Percentiles rank a stretch among this genome's conserved stretches.
phyloP scores from a whole-genome alignment of 1,284 basidiomycete species.

The Ustilago hordei region DNA sequence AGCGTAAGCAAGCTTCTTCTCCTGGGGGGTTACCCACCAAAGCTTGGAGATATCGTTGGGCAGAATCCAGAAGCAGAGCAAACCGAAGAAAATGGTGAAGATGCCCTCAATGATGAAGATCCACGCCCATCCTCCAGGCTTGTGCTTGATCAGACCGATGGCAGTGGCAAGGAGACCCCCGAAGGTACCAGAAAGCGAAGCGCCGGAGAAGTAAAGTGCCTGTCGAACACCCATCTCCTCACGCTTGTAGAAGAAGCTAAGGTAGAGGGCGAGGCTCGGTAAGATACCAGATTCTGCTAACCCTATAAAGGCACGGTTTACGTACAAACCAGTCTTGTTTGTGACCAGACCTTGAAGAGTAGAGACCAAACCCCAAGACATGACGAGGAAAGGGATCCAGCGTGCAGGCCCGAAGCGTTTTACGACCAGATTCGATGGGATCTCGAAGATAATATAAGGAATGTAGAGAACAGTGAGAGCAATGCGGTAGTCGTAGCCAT shows the following conservation, averaged over 20 bases:
- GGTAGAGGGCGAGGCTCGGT: slow-evolving; percentile 58
- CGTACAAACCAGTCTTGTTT: slow-evolving; percentile 54
- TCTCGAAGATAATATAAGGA: slow-evolving; percentile 66
- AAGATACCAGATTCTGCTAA: slow-evolving; percentile 57
- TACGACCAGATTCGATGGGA: slow-evolving; percentile 61
- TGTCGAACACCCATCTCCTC: slow-evolving; percentile 61
- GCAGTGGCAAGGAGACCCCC: slow-evolving; percentile 63
- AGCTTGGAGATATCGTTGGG: slow-evolving; percentile 56
- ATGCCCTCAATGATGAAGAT: slow-evolving; percentile 66
- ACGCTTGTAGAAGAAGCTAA: slow-evolving; percentile 65
- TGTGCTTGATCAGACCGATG: slow-evolving; percentile 54
- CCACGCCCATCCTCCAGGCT: slow-evolving; percentile 54
- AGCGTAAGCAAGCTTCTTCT: slow-evolving; percentile 51
- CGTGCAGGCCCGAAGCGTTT: slow-evolving; percentile 56
- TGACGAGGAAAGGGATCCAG: slow-evolving; percentile 60
- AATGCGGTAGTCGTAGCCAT: slow-evolving; percentile 51
- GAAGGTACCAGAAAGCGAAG: slow-evolving; percentile 60
- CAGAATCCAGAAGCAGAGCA: slow-evolving; percentile 50
- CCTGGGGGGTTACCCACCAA: slow-evolving; percentile 53
- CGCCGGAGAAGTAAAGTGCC: slow-evolving; percentile 64
- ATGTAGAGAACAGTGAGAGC: slow-evolving; percentile 62
- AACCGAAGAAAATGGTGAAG: slow-evolving; percentile 58
- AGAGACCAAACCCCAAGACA: slow-evolving; percentile 57
- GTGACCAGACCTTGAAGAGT: slow-evolving; percentile 60
- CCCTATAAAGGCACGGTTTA: slow-evolving; percentile 64